Evolutionary conservation across 495 filamentous ascomycete species (phyloP).

Genomic region (Poronia punctata): DNA sequence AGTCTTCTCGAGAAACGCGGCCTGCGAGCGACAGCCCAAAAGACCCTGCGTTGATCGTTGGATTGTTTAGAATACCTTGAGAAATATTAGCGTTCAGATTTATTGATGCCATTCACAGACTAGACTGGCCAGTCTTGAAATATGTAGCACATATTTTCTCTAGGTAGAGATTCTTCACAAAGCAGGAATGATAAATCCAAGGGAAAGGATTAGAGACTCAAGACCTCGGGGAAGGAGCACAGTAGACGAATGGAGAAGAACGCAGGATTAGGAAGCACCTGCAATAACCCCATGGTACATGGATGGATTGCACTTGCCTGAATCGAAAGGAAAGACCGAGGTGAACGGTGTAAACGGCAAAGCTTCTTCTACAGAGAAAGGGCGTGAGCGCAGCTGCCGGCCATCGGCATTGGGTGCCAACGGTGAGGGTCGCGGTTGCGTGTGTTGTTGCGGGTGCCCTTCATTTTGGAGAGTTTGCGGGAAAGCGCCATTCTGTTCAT

Average conservation of each 20-base stretch:
- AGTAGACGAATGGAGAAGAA: slow-evolving; percentile 4
- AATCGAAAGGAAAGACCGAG: slow-evolving; percentile 77
- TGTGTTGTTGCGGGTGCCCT: slow-evolving; percentile 13
- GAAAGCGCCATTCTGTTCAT: slow-evolving; percentile 16
- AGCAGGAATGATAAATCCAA: no score
- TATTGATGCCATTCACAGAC: no score
- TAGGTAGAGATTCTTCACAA: no score
- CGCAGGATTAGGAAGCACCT: no score
- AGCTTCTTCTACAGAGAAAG: slow-evolving; percentile 67
- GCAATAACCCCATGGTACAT: no score
- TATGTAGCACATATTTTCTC: no score
- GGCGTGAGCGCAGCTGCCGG: slow-evolving; percentile 19
- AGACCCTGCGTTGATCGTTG: slow-evolving; percentile 47
- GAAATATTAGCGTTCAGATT: slow-evolving; percentile 16
- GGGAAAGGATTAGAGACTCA: no score
- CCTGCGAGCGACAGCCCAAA: slow-evolving; percentile 38
- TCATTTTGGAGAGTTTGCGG: neutral
- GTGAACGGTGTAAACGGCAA: slow-evolving; percentile 88
- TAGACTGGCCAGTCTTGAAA: no score
- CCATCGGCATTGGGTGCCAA: slow-evolving; percentile 1
- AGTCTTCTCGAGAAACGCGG: slow-evolving; percentile 38
- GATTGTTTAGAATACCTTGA: slow-evolving; percentile 65
- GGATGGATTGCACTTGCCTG: slow-evolving; percentile 56
- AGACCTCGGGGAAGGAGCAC: neutral
- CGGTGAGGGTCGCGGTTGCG: slow-evolving; percentile 8